Evolutionary conservation across 2,329 filamentous ascomycete species (phyloP).

Genomic region (Stromatinia cepivora): DNA sequence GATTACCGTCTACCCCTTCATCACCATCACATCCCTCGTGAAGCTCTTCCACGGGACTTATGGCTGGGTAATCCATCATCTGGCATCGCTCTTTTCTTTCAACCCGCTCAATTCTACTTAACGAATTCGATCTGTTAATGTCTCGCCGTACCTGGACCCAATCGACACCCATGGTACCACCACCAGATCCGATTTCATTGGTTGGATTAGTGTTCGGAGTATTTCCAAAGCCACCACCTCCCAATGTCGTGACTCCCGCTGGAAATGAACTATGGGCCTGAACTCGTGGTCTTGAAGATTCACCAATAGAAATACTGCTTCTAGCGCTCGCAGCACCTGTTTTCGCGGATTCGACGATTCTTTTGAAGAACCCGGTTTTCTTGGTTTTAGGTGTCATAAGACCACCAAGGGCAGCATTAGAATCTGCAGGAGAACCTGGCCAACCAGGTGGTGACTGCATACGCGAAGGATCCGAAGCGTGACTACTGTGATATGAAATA

Average conservation of each 20-base stretch:
- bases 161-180: conserved; percentile 58
- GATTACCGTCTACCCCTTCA: conserved; percentile 80
- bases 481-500: conserved; percentile 88
- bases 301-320: conserved; percentile 74
- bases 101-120: conserved; percentile 82
- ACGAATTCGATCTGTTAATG: conserved; percentile 90
- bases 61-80: conserved; percentile 87
- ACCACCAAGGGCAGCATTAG: conserved; percentile 73
- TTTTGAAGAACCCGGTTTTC: conserved; percentile 90
- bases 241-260: conserved; percentile 49
- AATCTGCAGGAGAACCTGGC: conserved; percentile 55
- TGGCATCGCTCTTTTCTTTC: conserved; percentile 88
- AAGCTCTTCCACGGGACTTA: conserved; percentile 87
- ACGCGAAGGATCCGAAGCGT: conserved; percentile 55
- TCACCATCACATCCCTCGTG: conserved; percentile 85
- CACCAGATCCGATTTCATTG: conserved; percentile 68
- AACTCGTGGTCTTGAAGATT: conserved; percentile 43
- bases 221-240: conserved; percentile 47
- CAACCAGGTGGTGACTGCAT: conserved; percentile 66
- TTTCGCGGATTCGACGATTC: conserved; percentile 91
- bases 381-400: conserved; percentile 74
- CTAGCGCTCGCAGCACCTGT: conserved; percentile 88
- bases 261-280: conserved; percentile 34
- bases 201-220: conserved; percentile 51
- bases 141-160: conserved; percentile 98